Evolutionary conservation across 306 rosid species (phyloP).

Genomic region (Macrotyloma uniflorum): DNA sequence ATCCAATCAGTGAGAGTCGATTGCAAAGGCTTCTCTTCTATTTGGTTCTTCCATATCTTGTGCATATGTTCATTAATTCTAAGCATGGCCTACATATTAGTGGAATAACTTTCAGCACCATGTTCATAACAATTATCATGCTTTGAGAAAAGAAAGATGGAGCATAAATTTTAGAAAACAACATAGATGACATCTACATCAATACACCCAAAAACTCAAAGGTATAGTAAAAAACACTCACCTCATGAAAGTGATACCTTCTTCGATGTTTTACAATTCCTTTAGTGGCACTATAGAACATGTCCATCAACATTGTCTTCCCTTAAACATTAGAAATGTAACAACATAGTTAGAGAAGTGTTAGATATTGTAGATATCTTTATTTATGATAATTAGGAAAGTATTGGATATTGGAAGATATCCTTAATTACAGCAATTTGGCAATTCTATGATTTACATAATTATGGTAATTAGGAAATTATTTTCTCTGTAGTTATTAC

Average conservation of each 20-base stretch:
- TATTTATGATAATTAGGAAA: background rate
- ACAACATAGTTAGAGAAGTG: constrained; percentile 25
- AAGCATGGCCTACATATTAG: constrained; percentile 84
- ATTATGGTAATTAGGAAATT: background rate
- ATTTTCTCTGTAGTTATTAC: background rate
- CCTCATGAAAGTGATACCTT: constrained; percentile 97
- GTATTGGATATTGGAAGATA: background rate
- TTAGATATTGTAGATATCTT: background rate
- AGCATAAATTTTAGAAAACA: constrained; percentile 30
- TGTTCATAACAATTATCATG: constrained; percentile 24
- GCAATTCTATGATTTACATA: background rate
- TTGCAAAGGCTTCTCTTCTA: constrained; percentile 70
- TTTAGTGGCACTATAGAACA: constrained; percentile 86
- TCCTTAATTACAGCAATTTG: background rate
- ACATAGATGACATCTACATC: background rate
- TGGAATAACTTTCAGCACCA: constrained; percentile 38
- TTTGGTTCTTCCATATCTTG: constrained; percentile 84
- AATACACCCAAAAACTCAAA: constrained; percentile 28
- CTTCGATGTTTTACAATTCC: constrained; percentile 81
- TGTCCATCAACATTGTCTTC: constrained; percentile 99
- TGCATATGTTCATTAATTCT: constrained; percentile 98
- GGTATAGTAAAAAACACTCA: constrained; percentile 46
- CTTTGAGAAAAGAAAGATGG: constrained; percentile 1
- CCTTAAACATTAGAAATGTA: constrained; percentile 53
- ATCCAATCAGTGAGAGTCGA: constrained; percentile 83